Base-by-base conservation (phyloP, 176 grass and related monocot genomes). In the Oryza nivara region DNA sequence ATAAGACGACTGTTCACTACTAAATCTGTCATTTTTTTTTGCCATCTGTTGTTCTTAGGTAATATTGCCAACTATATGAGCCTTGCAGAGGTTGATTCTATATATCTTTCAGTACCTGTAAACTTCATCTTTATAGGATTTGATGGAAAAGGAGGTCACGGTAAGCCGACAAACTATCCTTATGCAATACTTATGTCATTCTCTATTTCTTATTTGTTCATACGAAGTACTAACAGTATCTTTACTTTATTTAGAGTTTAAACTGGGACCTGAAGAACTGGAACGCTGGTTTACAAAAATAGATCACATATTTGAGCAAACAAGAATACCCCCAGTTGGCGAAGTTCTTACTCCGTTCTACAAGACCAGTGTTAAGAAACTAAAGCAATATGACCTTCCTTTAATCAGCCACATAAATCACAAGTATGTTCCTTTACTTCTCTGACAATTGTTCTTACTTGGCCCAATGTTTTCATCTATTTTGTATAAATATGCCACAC, bases 61-160 rank as follows among this genome's bases (percentile, higher is more conserved):
- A 94, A 89, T 40, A 85, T 98, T 82, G 93, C 91, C 46, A 92
- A 78, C 75, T 95, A 95, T 83, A 89, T 98, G 88, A 92, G 80
- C 49, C 86, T 98, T 15, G 47, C 93, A 16, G 88, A 94, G 75
- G 86, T 98, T 61, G 93, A 95, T 84, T 98, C 93, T 7, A 86
- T 98, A 85, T 98, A 98, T 83, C 81, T 95, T 63, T 85, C 96
- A 4, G 67, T 98, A 69, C 96, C 93, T 75, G 91, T 98, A 22
- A 98, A 98, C 67, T 98, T 98, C 89, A 84, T 98, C 84, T 98
- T 98, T 69, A 86, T 98, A 14, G 93, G 96, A 68, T 98, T 98
- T 79, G 96, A 98, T 87, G 96, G 96, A 83, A 98, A 95, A 92
- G 96, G 96, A 66, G 86, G 84, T 48, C 89, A 98, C 7, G 87